These are phyloP conservation scores for Hypoxylon sp. DNA, from an alignment of 2,329 filamentous ascomycete species.

Conservation along the genomic window DNA sequence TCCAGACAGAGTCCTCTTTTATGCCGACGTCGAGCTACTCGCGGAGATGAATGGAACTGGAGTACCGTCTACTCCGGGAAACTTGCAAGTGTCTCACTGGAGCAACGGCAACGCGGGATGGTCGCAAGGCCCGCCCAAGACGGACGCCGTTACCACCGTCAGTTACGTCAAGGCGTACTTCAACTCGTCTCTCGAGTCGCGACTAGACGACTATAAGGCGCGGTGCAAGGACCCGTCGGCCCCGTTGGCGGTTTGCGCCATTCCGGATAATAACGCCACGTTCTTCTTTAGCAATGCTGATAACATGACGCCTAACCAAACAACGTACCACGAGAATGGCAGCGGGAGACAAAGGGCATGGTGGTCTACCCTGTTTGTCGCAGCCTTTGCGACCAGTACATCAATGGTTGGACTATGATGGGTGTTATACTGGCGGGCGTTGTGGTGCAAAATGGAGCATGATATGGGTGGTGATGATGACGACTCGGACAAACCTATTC, in stretches of 20 bases:
- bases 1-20: conserved; percentile 74
- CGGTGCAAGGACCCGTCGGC: conserved; percentile 61
- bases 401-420: conserved; percentile 36
- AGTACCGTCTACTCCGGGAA: conserved; percentile 73
- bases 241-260: conserved; percentile 62
- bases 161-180: conserved; percentile 85
- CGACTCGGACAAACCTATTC: conserved; percentile 10
- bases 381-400: conserved; percentile 23
- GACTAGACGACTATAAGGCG: conserved; percentile 57
- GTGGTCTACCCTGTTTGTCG: conserved; percentile 27
- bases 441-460: background rate
- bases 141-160: conserved; percentile 75
- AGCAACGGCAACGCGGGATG: conserved; percentile 81
- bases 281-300: conserved; percentile 66
- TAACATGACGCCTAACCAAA: conserved; percentile 66
- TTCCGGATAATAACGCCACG: conserved; percentile 63
- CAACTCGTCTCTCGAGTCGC: conserved; percentile 71
- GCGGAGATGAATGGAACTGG: conserved; percentile 69
- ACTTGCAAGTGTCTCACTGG: conserved; percentile 82
- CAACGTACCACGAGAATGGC: conserved; percentile 53
- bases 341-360: background rate
- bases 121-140: conserved; percentile 77
- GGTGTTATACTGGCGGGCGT: background rate
- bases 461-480: conserved; percentile 16
- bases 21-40: conserved; percentile 73